Evolutionary conservation across 805 yeast genomes (phyloP).

Genomic region (Clavispora vitiphila): DNA sequence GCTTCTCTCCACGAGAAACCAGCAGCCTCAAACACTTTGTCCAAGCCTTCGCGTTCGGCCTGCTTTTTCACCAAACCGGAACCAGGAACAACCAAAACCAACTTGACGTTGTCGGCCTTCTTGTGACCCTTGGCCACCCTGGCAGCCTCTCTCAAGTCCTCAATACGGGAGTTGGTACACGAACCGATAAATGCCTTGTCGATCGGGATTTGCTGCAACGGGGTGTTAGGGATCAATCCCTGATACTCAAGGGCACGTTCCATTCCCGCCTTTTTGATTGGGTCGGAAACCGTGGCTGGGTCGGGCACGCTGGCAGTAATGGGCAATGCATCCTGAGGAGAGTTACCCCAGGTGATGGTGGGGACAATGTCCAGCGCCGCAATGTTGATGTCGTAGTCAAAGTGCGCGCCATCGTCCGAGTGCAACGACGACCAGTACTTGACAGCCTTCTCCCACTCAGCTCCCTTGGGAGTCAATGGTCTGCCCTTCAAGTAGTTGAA

Average conservation of each 20-base stretch:
- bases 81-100: slow-evolving; percentile 94
- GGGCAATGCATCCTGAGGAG: slow-evolving; percentile 98
- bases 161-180: slow-evolving; percentile 96
- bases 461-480: slow-evolving; percentile 92
- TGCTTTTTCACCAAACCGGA: slow-evolving; percentile 91
- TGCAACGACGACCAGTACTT: slow-evolving; percentile 84
- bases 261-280: slow-evolving; percentile 76
- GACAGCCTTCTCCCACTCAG: slow-evolving; percentile 92
- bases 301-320: slow-evolving; percentile 89
- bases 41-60: slow-evolving; percentile 94
- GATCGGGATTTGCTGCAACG: slow-evolving; percentile 64
- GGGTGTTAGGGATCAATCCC: slow-evolving; percentile 83
- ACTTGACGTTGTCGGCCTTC: slow-evolving; percentile 74
- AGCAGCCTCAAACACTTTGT: slow-evolving; percentile 83
- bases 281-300: slow-evolving; percentile 67
- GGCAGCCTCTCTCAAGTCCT: slow-evolving; percentile 95
- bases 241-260: slow-evolving; percentile 88
- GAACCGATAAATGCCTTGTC: slow-evolving; percentile 98
- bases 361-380: slow-evolving; percentile 85
- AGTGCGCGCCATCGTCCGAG: slow-evolving; percentile 85
- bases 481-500: slow-evolving; percentile 87
- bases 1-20: slow-evolving; percentile 99
- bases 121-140: slow-evolving; percentile 84
- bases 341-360: slow-evolving; percentile 98
- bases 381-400: slow-evolving; percentile 78